These are phyloP conservation scores for Coniochaeta pulveracea DNA, from an alignment of 2,329 filamentous ascomycete species.

Conservation along the genomic window DNA sequence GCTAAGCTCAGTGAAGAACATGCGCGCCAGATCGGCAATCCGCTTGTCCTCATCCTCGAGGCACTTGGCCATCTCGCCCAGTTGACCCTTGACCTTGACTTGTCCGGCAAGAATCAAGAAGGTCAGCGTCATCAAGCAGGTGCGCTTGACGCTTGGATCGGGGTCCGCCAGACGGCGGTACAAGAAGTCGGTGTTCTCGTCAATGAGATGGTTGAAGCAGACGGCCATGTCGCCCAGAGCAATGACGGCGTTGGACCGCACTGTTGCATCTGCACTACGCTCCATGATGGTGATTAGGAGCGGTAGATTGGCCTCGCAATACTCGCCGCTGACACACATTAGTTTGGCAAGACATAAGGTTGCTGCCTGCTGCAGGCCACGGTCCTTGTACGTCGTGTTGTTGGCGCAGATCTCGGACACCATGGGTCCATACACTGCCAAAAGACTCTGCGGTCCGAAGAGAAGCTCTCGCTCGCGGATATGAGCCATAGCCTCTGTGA, in stretches of 20 bases:
- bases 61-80: conserved; percentile 98
- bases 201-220: conserved; percentile 97
- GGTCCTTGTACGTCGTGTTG: conserved; percentile 84
- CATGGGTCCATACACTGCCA: conserved; percentile 84
- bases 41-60: conserved; percentile 91
- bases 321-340: conserved; percentile 96
- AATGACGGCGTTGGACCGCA: conserved; percentile 92
- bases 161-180: conserved; percentile 86
- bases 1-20: conserved; percentile 97
- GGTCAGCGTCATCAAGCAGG: conserved; percentile 95
- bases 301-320: conserved; percentile 85
- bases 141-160: conserved; percentile 86
- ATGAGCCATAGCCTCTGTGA: conserved; percentile 75
- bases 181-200: conserved; percentile 97
- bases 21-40: conserved; percentile 84
- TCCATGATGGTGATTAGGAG: conserved; percentile 98
- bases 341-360: conserved; percentile 93
- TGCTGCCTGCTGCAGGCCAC: conserved; percentile 82
- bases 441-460: conserved; percentile 70
- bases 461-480: conserved; percentile 77
- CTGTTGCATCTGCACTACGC: conserved; percentile 81
- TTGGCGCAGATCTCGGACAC: conserved; percentile 91
- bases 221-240: conserved; percentile 98
- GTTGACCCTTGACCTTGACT: conserved; percentile 97
- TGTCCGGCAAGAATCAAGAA: conserved; percentile 95